Evolutionary conservation across 768 basidiomycete species (phyloP).

Genomic region (Termitomyces sp.): DNA sequence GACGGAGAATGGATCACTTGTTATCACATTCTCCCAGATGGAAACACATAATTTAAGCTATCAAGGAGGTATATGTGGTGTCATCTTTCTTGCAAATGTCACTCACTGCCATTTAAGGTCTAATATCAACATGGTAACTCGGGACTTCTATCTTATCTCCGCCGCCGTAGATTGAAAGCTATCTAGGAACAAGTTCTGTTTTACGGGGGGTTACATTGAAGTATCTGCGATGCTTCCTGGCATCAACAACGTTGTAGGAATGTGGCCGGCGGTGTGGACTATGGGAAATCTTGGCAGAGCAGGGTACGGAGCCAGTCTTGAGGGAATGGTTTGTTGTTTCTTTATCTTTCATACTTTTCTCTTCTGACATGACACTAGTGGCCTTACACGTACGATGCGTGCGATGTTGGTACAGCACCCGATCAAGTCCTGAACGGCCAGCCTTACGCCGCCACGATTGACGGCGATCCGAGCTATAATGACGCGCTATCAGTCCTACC

Average conservation of each 20-base stretch:
- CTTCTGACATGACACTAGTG: conserved; percentile 38
- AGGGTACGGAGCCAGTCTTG: conserved; percentile 80
- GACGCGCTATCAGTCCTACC: conserved; percentile 60
- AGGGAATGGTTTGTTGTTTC: conserved; percentile 63
- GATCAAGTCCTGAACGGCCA: conserved; percentile 71
- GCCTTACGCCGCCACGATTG: conserved; percentile 54
- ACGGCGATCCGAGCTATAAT: conserved; percentile 44
- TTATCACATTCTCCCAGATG: conserved; percentile 62
- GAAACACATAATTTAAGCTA: conserved; percentile 61
- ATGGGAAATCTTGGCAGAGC: conserved; percentile 66
- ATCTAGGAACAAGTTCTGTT: conserved; percentile 78
- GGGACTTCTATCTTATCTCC: conserved; percentile 13
- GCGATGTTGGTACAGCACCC: conserved; percentile 75
- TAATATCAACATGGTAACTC: conserved; percentile 34
- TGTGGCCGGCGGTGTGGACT: conserved; percentile 82
- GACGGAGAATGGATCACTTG: conserved; percentile 66
- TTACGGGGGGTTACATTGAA: conserved; percentile 75
- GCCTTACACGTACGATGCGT: conserved; percentile 77
- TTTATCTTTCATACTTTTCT: not conserved
- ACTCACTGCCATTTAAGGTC: conserved; percentile 30
- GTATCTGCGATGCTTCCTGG: conserved; percentile 59
- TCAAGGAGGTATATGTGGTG: conserved; percentile 48
- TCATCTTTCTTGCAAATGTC: conserved; percentile 17
- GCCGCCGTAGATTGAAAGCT: not conserved
- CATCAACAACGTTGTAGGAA: conserved; percentile 52